Evolutionary conservation across 495 filamentous ascomycete species (phyloP), one percentile per base, ranked within the genome.

Genomic region (Neurospora africana): DNA sequence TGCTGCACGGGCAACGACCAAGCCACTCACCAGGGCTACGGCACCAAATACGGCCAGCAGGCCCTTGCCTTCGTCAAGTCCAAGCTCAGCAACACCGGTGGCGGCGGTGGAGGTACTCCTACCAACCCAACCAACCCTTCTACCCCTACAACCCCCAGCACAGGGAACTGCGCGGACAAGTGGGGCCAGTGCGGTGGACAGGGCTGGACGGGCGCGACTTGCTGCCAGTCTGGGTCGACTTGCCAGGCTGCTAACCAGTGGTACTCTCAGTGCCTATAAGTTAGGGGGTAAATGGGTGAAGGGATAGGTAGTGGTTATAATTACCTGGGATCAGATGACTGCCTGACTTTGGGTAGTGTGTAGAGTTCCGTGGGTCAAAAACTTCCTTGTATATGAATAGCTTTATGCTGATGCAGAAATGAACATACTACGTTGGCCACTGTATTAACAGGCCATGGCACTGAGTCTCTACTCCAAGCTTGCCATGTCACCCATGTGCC

Each of bases 1-100:
- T 90, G 88, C 83, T 89, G 87, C 82, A 89, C 84, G 67, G 88
- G 88, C 69, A 89, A 79, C 78, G 80, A 89, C 74, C 82, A 82
- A 7, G 82, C 82, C 70, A 84, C 84, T 7, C 88, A 90, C 77
- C 84, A 89, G 77, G 83, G 85, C 13, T 90, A 90, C 73, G 87
- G 84, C 40, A 78, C 76, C 69, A 84, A 87, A 75, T 90, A 90
- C 76, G 88, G 88, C n/a, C 75, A 83, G 68, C 81, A 84, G 73
- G 88, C 88, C 9, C 75, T 89, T 6, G 74, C 80, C 9, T 90
- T 90, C 69, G 80, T 88, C 74, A 86, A 86, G 76, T 77, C 70
- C 75, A 84, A 86, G 75, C 75, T 79, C 38, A 74, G 17, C 65
- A 19, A 11, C 36, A 33, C 21, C 69, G 53, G 76, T 27, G 69